phyloP scores from a whole-genome alignment of 1,284 basidiomycete species.

The Tilletiaria anomala region DNA sequence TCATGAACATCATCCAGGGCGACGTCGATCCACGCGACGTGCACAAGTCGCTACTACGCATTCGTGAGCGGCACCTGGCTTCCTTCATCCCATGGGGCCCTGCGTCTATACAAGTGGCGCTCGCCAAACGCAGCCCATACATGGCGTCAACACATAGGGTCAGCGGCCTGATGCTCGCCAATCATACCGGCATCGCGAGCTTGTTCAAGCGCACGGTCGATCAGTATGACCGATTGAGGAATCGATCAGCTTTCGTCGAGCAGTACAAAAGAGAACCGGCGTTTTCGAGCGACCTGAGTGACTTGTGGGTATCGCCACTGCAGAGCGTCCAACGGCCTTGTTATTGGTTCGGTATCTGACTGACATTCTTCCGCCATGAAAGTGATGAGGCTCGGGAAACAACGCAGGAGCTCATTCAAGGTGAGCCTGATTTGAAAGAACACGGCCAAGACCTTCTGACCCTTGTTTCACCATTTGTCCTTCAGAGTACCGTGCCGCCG shows the following conservation, averaged over 20 bases:
- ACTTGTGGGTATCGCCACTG: slow-evolving; percentile 16
- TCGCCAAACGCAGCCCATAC: slow-evolving; percentile 81
- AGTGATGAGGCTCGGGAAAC: neutral
- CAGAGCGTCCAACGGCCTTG: too few species aligned
- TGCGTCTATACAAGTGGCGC: slow-evolving; percentile 90
- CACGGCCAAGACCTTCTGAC: too few species aligned
- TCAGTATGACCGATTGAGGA: slow-evolving; percentile 77
- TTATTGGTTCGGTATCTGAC: slow-evolving; percentile 1
- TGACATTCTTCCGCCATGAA: neutral
- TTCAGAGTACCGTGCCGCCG: too few species aligned
- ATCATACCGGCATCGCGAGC: slow-evolving; percentile 83
- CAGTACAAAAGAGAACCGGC: slow-evolving; percentile 87
- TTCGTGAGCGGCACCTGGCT: slow-evolving; percentile 86
- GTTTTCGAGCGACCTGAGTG: slow-evolving; percentile 30
- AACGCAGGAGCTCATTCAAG: neutral
- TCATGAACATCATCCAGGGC: slow-evolving; percentile 95
- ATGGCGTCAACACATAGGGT: slow-evolving; percentile 73
- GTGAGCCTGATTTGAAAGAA: too few species aligned
- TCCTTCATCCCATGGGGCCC: slow-evolving; percentile 99
- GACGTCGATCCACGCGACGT: slow-evolving; percentile 95
- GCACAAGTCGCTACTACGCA: slow-evolving; percentile 89
- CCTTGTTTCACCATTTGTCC: too few species aligned
- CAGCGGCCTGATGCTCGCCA: slow-evolving; percentile 94
- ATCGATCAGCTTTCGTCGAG: slow-evolving; percentile 86
- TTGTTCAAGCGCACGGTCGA: slow-evolving; percentile 84